Conservation (phyloP, 108 stramenopile species). For the Skeletonema potamos region DNA sequence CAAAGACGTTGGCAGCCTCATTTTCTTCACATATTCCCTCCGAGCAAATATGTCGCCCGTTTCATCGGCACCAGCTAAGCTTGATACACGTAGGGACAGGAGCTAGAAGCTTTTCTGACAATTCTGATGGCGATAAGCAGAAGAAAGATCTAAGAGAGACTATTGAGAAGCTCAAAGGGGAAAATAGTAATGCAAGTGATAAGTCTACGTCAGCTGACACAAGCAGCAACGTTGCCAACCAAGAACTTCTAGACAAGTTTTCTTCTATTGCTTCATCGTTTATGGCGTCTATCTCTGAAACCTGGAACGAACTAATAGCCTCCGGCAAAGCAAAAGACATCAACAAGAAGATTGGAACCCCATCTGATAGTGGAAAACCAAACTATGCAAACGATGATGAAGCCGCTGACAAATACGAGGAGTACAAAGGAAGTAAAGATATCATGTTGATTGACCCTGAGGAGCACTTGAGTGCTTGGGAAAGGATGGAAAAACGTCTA, state of each 20-base stretch:
- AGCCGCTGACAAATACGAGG: slow-evolving; percentile 66
- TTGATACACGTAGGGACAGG: not conserved
- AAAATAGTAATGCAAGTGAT: not conserved
- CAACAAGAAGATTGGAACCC: slow-evolving; percentile 80
- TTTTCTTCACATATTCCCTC: not conserved
- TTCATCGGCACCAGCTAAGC: not conserved
- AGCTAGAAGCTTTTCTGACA: not conserved
- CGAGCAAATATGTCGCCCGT: not conserved
- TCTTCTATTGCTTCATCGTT: slow-evolving; percentile 30
- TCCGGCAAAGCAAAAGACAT: slow-evolving; percentile 74
- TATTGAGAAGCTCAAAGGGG: slow-evolving; percentile 35
- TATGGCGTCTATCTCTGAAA: slow-evolving; percentile 52
- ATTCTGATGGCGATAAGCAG: slow-evolving; percentile 4
- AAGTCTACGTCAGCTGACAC: not conserved
- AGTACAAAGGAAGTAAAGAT: slow-evolving; percentile 75
- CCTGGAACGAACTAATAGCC: slow-evolving; percentile 83
- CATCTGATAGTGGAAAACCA: slow-evolving; percentile 38
- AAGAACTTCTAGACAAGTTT: slow-evolving; percentile 31
- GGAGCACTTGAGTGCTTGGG: slow-evolving; percentile 91
- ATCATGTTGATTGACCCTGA: slow-evolving; percentile 94
- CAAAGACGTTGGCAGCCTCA: not conserved
- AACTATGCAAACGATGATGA: slow-evolving; percentile 54
- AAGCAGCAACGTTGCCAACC: not conserved
- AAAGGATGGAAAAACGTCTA: slow-evolving; percentile 89
- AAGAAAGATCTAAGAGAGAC: slow-evolving; percentile 47